Conservation (phyloP, 352 stramenopile genomes). For the Pythium coloratum region DNA sequence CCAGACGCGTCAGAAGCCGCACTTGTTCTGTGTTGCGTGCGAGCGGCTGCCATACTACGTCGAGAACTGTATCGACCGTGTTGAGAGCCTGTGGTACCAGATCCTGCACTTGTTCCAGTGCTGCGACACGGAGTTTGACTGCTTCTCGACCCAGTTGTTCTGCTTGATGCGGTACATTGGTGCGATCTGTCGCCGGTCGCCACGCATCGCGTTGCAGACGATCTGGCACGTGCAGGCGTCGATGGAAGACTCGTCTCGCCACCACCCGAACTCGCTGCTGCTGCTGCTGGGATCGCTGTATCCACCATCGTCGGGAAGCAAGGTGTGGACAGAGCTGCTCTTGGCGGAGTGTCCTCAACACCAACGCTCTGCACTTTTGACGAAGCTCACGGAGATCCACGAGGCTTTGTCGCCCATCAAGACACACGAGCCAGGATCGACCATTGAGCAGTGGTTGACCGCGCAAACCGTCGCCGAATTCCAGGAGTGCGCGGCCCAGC, state of each 20-base stretch:
- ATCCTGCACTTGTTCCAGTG: slow-evolving; percentile 79
- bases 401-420: slow-evolving; percentile 41
- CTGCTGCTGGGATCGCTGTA: slow-evolving; percentile 68
- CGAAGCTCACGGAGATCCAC: slow-evolving; percentile 38
- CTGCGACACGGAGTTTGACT: slow-evolving; percentile 50
- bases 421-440: slow-evolving; percentile 46
- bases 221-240: slow-evolving; percentile 81
- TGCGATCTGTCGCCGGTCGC: slow-evolving; percentile 67
- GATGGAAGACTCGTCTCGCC: slow-evolving; percentile 48
- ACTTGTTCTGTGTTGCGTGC: slow-evolving; percentile 63
- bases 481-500: slow-evolving; percentile 44
- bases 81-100: slow-evolving; percentile 82
- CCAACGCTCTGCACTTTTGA: slow-evolving; percentile 50
- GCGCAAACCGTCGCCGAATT: slow-evolving; percentile 53
- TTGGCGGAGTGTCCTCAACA: slow-evolving; percentile 60
- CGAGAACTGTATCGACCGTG: slow-evolving; percentile 68
- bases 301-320: slow-evolving; percentile 29
- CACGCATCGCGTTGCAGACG: slow-evolving; percentile 72
- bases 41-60: slow-evolving; percentile 73
- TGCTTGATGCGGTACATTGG: slow-evolving; percentile 68
- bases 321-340: slow-evolving; percentile 64
- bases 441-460: slow-evolving; percentile 62
- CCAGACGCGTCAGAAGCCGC: slow-evolving; percentile 66
- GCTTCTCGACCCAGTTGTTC: slow-evolving; percentile 55
- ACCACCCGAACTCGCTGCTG: slow-evolving; percentile 64